Evolutionary conservation across 345 rosid genomes (phyloP).

Genomic region (Eucalyptus melliodora): DNA sequence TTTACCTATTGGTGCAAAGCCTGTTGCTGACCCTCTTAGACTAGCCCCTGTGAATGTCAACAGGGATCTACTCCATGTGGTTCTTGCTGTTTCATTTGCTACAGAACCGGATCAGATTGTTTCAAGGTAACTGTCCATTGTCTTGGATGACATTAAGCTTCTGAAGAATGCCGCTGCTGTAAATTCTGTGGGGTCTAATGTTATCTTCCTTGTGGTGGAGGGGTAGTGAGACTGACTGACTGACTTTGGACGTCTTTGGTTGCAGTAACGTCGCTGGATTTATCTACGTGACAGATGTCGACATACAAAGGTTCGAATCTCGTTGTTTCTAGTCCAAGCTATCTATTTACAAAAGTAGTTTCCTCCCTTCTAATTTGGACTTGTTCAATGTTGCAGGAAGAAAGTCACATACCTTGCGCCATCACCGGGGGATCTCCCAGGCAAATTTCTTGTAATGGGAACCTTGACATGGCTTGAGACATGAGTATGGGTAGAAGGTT

Average conservation of each 20-base stretch:
- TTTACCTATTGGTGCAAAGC: constrained; percentile 64
- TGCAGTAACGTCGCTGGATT: constrained; percentile 82
- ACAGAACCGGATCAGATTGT: constrained; percentile 63
- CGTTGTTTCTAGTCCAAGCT: not conserved
- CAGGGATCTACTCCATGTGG: constrained; percentile 50
- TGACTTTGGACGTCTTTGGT: not conserved
- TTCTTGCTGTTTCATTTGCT: constrained; percentile 88
- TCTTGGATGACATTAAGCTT: not conserved
- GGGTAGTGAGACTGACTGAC: not conserved
- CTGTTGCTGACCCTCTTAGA: constrained; percentile 59
- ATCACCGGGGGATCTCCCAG: constrained; percentile 56
- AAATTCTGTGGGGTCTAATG: not conserved
- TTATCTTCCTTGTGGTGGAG: not conserved
- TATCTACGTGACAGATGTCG: constrained; percentile 63
- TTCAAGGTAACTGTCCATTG: constrained; percentile 29
- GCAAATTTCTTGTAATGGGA: constrained; percentile 61
- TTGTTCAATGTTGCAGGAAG: constrained; percentile 28
- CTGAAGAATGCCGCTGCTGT: not conserved
- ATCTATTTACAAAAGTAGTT: not conserved
- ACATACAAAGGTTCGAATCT: constrained; percentile 34
- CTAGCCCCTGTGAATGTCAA: constrained; percentile 45
- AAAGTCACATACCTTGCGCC: constrained; percentile 58
- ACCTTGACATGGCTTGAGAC: constrained; percentile 77
- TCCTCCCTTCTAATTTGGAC: not conserved
- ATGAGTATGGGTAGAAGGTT: not conserved